Evolutionary conservation across 371 early-diverging fungal species (phyloP), one percentile per base, ranked within the genome.

Genomic region (Mortierella sp.): DNA sequence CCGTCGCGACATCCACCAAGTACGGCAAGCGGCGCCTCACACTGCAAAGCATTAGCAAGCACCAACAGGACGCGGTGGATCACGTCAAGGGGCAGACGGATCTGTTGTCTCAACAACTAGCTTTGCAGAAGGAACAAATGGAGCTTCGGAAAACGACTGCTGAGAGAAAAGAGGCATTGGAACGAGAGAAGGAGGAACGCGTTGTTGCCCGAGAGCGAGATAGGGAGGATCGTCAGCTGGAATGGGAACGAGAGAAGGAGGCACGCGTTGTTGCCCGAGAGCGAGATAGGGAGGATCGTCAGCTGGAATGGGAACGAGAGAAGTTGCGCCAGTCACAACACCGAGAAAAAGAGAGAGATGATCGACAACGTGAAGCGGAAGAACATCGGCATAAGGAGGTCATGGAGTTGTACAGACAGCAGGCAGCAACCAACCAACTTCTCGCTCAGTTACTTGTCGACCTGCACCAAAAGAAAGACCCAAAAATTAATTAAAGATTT

Each of bases 211-310:
- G 22, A 63, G 64, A 63, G 64, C 39, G 40, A 63, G 64, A 40
- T 4, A 40, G 40, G 64, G 64, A 39, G 40, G 64, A 63, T 34
- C 39, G 40, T n/a, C 16, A 63, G 63, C 22, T 29, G 31, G 61
- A 61, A 61, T 29, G 39, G 61, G 61, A 61, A 61, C 37, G 63
- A 37, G 63, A 40, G 63, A 63, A 40, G 63, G 13, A n/a, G 13
- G 61, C 14, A 8, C 13, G 39, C 6, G 14, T 39, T 2, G 29
- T 22, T 16, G 64, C 39, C 14, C 39, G 64, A 29, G 53, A 52
- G 2, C 24, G 29, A 24, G 26, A 26, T 24, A 24, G 53, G 7
- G 24, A 52, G 10, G 53, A 29, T 24, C 29, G 53, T 1, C 26
- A 52, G 29, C 52, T 2, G 2, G 8, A 48, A 48, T 1, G n/a